Conservation (phyloP, 169 alveolate genomes). For the Hepatocystis sp. region DNA sequence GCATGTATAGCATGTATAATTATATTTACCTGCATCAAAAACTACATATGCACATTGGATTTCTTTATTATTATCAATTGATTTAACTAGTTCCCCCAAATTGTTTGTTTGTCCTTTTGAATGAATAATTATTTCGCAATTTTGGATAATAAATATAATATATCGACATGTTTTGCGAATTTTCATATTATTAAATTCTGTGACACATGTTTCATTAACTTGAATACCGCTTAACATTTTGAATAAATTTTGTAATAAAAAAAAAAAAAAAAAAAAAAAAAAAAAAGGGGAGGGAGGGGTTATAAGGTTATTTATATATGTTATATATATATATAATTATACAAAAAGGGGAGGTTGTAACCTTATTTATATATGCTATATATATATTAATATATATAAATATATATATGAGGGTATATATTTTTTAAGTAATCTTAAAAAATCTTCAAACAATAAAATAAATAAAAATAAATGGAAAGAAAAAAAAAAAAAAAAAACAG, state of each 20-base stretch:
- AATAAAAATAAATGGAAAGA: too few relatives aligned
- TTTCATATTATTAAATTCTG: slow-evolving; percentile 82
- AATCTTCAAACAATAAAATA: too few relatives aligned
- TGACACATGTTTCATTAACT: slow-evolving; percentile 82
- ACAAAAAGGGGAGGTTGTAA: too few relatives aligned
- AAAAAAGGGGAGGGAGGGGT: not conserved
- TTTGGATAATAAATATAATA: slow-evolving; percentile 80
- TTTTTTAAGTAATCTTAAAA: too few relatives aligned
- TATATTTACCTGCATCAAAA: slow-evolving; percentile 81
- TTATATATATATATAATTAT: too few relatives aligned
- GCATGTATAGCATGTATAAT: not conserved
- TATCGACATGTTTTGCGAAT: slow-evolving; percentile 81
- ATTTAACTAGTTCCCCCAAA: slow-evolving; percentile 35
- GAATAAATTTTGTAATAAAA: slow-evolving; percentile 3
- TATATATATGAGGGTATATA: too few relatives aligned
- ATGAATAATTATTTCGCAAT: slow-evolving; percentile 71
- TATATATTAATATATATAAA: too few relatives aligned
- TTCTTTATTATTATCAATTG: slow-evolving; percentile 55
- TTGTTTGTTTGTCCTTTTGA: slow-evolving; percentile 55
- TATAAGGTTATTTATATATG: too few relatives aligned
- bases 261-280: slow-evolving; percentile 1
- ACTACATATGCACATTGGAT: slow-evolving; percentile 87
- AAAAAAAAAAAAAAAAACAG: too few relatives aligned
- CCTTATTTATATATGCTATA: too few relatives aligned
- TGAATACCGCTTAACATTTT: slow-evolving; percentile 87